A percentile compares a stretch with the other conserved stretches of the same genome.
Evolutionary conservation across 2,329 filamentous ascomycete species (phyloP).

Genomic region (Blastomyces percursus): DNA sequence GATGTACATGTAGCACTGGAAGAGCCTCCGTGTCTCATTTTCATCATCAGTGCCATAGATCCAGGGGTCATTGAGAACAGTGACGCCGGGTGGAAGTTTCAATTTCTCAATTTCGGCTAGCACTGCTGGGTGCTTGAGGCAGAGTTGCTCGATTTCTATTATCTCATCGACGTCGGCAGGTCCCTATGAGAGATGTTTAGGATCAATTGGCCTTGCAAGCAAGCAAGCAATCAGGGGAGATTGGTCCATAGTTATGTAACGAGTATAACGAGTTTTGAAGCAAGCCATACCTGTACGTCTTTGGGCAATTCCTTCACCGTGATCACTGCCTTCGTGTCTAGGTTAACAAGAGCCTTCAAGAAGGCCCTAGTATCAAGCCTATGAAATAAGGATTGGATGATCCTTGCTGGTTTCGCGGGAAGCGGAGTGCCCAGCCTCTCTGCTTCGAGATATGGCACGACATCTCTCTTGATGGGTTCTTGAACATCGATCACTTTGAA

Average conservation of each 20-base stretch:
- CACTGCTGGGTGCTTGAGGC: conserved; percentile 46
- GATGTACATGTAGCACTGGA: conserved; percentile 43
- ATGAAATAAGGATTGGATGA: conserved; percentile 43
- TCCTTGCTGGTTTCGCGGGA: conserved; percentile 41
- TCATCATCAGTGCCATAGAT: conserved; percentile 49
- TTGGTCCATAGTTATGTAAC: not conserved
- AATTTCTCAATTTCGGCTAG: conserved; percentile 50
- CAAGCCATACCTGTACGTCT: conserved; percentile 31
- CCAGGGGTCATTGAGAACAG: conserved; percentile 54
- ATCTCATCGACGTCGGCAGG: conserved; percentile 51
- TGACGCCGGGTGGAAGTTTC: conserved; percentile 46
- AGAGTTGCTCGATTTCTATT: conserved; percentile 46
- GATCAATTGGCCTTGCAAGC: not conserved
- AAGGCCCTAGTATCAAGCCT: conserved; percentile 34
- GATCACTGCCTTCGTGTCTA: conserved; percentile 26
- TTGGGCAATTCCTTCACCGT: conserved; percentile 37
- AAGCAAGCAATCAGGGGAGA: too few species aligned
- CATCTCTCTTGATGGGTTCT: conserved; percentile 51
- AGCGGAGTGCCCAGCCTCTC: conserved; percentile 45
- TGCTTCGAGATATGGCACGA: conserved; percentile 51
- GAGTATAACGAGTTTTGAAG: not conserved
- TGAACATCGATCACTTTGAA: conserved; percentile 59
- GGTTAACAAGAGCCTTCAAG: conserved; percentile 32
- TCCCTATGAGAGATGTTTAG: conserved; percentile 33
- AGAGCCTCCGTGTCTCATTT: conserved; percentile 30